A percentile compares a stretch with the other conserved stretches of the same genome.
phyloP scores from a whole-genome alignment of 257 asterid genomes.

The Leonotis leonurus region DNA sequence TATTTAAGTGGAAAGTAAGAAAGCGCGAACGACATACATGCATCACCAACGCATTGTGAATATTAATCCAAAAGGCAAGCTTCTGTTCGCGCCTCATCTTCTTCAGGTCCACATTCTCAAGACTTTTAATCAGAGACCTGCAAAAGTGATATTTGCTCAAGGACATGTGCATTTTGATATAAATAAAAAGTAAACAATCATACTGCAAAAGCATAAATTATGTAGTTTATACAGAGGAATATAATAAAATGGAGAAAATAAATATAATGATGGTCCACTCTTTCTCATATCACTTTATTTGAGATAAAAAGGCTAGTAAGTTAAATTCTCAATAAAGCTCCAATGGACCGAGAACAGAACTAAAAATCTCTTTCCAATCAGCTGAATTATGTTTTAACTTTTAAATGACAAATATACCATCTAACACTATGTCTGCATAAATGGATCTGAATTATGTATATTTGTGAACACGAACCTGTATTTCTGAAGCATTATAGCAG shows the following conservation, averaged over 20 bases:
- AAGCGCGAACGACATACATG: constrained; percentile 46
- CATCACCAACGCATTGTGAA: constrained; percentile 91
- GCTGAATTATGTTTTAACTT: no score
- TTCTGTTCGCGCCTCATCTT: constrained; percentile 83
- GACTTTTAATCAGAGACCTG: constrained; percentile 71
- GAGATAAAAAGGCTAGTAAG: background rate
- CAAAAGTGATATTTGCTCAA: constrained; percentile 14
- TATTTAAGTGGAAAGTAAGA: background rate
- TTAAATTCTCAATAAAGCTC: background rate
- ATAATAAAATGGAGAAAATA: background rate
- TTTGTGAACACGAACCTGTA: constrained; percentile 40
- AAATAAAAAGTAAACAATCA: background rate
- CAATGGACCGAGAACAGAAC: background rate
- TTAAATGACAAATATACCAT: background rate
- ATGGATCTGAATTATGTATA: background rate
- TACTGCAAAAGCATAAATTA: constrained; percentile 2
- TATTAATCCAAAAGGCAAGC: constrained; percentile 80
- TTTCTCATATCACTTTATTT: background rate
- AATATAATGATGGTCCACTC: background rate
- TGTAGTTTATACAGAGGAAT: background rate
- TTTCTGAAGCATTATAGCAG: constrained; percentile 67
- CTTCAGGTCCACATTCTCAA: constrained; percentile 67
- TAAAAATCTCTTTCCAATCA: no score
- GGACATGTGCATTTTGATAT: background rate
- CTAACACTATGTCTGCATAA: background rate